Conservation (phyloP, 306 rosid genomes). For the Canavalia ensiformis region DNA sequence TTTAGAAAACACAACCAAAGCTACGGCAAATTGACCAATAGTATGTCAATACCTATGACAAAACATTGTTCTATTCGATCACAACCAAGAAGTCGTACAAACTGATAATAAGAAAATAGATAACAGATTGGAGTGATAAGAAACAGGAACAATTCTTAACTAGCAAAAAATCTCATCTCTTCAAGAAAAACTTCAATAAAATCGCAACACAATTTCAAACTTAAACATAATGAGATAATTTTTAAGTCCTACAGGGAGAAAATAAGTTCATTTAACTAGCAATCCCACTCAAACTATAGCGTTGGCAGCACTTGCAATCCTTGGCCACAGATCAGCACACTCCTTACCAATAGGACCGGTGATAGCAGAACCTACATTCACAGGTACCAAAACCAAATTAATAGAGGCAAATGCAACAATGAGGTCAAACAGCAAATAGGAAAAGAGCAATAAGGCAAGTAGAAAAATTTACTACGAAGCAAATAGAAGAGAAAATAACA, state of each 20-base stretch:
- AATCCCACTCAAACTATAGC: conserved; percentile 67
- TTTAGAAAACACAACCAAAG: too few species aligned
- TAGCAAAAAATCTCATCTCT: conserved; percentile 18
- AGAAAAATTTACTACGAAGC: background rate
- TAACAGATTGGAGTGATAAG: background rate
- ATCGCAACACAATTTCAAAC: background rate
- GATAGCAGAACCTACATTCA: conserved; percentile 75
- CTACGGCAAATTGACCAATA: too few species aligned
- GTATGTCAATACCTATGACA: too few species aligned
- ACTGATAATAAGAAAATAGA: background rate
- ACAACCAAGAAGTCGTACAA: background rate
- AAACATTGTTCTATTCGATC: background rate
- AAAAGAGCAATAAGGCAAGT: background rate
- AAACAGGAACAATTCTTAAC: background rate
- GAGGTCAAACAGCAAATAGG: background rate
- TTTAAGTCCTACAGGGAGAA: background rate
- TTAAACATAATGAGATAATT: conserved; percentile 27
- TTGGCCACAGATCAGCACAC: conserved; percentile 96
- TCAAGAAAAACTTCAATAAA: background rate
- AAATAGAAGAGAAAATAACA: background rate
- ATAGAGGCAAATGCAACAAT: background rate
- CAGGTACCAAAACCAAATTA: background rate
- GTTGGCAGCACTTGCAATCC: conserved; percentile 95
- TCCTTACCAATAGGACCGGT: conserved; percentile 94
- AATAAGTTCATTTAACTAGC: background rate